phyloP scores from a whole-genome alignment of 257 asterid species.

The Anisodus tanguticus region DNA sequence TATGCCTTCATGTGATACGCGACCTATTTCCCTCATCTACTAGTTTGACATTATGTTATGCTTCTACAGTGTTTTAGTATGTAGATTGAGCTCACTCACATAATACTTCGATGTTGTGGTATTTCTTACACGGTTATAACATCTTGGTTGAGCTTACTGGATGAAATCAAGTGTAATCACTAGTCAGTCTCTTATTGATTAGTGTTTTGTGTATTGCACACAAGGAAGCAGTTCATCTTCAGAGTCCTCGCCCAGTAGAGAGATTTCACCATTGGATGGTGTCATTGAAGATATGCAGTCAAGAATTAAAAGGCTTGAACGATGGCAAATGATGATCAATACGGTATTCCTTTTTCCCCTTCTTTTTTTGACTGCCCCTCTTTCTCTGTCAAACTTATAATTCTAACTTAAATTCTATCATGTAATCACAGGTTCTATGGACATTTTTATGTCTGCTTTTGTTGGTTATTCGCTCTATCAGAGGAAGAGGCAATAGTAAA shows the following conservation, averaged over 20 bases:
- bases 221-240: constrained; percentile 87
- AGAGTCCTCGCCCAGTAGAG: constrained; percentile 85
- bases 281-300: constrained; percentile 90
- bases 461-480: constrained; percentile 92
- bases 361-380: not conserved
- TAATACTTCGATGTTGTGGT: not conserved
- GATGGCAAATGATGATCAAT: constrained; percentile 78
- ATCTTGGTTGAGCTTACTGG: not conserved
- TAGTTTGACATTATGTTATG: not conserved
- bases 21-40: constrained; percentile 4
- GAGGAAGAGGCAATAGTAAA: constrained; percentile 61
- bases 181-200: not conserved
- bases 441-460: constrained; percentile 94
- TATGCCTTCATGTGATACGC: not conserved
- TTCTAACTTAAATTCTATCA: not conserved
- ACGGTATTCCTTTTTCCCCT: constrained; percentile 53
- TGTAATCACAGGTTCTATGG: constrained; percentile 76
- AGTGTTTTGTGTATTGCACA: constrained; percentile 7
- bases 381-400: not conserved
- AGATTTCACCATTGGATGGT: constrained; percentile 73
- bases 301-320: constrained; percentile 84
- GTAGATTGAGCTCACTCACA: not conserved
- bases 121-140: not conserved
- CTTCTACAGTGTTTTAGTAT: not conserved
- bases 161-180: not conserved